Evolutionary conservation across 2,329 filamentous ascomycete species (phyloP).

Genomic region (Drechslera avenae): DNA sequence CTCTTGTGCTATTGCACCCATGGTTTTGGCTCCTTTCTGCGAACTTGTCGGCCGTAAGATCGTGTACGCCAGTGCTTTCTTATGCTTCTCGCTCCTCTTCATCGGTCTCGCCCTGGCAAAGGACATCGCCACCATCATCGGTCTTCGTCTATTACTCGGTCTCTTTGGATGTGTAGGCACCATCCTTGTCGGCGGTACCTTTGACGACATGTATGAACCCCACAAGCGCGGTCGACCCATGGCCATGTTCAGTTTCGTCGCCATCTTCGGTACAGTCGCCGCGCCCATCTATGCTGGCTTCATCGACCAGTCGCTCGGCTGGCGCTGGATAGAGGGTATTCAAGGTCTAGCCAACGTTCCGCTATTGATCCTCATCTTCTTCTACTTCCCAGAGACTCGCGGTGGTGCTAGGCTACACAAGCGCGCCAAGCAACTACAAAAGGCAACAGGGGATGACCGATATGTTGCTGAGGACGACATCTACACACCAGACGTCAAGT

Average conservation of each 20-base stretch:
- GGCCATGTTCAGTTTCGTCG: constrained; percentile 38
- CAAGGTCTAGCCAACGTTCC: constrained; percentile 59
- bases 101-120: constrained; percentile 34
- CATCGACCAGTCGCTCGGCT: constrained; percentile 59
- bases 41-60: constrained; percentile 35
- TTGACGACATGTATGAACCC: constrained; percentile 38
- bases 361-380: constrained; percentile 51
- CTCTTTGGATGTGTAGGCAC: constrained; percentile 38
- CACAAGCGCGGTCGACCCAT: constrained; percentile 35
- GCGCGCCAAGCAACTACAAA: constrained; percentile 56
- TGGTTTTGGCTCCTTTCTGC: constrained; percentile 35
- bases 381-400: constrained; percentile 53
- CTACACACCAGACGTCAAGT: constrained; percentile 56
- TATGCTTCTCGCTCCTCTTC: constrained; percentile 36
- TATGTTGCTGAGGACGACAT: constrained; percentile 59
- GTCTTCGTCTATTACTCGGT: constrained; percentile 33
- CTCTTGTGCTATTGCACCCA: constrained; percentile 33
- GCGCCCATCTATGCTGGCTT: constrained; percentile 61
- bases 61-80: constrained; percentile 31
- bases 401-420: constrained; percentile 55
- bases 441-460: constrained; percentile 56
- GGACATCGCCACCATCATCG: constrained; percentile 33
- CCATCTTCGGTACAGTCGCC: constrained; percentile 54
- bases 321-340: constrained; percentile 61
- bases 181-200: constrained; percentile 34